These are phyloP conservation scores for Kuraishia capsulata DNA, from an alignment of 805 yeast species.

Conservation along the genomic window DNA sequence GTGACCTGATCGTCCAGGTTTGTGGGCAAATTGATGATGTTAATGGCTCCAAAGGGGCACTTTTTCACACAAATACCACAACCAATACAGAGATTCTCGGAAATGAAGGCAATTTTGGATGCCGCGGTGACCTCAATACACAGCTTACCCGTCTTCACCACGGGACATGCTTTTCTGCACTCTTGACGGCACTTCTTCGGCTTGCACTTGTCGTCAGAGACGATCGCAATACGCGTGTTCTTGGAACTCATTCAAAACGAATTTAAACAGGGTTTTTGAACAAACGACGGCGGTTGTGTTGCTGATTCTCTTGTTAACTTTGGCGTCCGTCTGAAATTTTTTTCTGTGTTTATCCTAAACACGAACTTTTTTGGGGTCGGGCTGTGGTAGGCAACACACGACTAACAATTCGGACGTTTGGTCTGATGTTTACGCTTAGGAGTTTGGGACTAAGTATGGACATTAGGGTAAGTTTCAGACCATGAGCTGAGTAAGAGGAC, in stretches of 20 bases:
- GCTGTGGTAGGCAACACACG: too few species aligned
- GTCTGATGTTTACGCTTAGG: too few species aligned
- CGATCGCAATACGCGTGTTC: constrained; percentile 88
- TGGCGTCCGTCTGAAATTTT: too few species aligned
- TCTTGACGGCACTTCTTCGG: constrained; percentile 99
- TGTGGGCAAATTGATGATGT: constrained; percentile 92
- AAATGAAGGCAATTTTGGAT: constrained; percentile 87
- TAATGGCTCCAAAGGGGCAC: constrained; percentile 97
- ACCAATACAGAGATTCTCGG: constrained; percentile 93
- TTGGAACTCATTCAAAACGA: constrained; percentile 25
- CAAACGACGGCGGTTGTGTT: too few species aligned
- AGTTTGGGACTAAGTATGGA: too few species aligned
- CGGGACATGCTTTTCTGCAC: constrained; percentile 95
- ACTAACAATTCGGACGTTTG: too few species aligned
- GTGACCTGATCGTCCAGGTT: constrained; percentile 88
- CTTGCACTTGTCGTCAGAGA: constrained; percentile 88
- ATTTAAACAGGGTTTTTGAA: too few species aligned
- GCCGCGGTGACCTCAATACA: constrained; percentile 95
- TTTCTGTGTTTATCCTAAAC: too few species aligned
- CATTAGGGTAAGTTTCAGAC: too few species aligned
- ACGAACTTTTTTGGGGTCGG: too few species aligned
- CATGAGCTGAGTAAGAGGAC: too few species aligned
- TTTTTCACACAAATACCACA: constrained; percentile 99
- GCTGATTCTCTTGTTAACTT: too few species aligned
- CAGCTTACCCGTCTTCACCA: constrained; percentile 92